Evolutionary conservation across 2,329 filamentous ascomycete species (phyloP).

Genomic region (Metarhizium robertsii): DNA sequence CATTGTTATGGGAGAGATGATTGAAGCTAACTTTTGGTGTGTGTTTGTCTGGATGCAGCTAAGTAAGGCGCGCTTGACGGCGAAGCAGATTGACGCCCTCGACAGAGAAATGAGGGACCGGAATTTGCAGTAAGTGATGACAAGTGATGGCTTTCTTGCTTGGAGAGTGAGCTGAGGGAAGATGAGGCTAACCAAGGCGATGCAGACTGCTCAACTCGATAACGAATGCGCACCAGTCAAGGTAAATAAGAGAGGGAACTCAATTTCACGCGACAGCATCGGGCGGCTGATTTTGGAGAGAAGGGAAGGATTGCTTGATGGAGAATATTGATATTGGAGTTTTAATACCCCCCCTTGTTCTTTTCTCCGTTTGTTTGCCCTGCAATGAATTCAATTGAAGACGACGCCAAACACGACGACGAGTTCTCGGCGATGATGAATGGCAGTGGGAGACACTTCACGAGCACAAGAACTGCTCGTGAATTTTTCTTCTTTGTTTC

Average conservation of each 20-base stretch:
- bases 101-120: conserved; percentile 48
- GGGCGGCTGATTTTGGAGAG: background rate
- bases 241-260: conserved; percentile 1
- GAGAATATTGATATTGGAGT: background rate
- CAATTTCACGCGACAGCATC: background rate
- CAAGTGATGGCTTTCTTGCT: background rate
- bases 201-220: conserved; percentile 15
- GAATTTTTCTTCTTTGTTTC: background rate
- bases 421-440: background rate
- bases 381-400: background rate
- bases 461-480: background rate
- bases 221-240: conserved; percentile 11
- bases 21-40: conserved; percentile 9
- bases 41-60: conserved; percentile 20
- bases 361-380: background rate
- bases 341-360: conserved; percentile 5
- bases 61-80: conserved; percentile 33
- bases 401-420: background rate
- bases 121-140: conserved; percentile 33
- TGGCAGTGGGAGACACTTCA: background rate
- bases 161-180: background rate
- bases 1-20: background rate
- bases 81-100: conserved; percentile 42
- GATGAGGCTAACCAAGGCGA: too few relatives aligned
- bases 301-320: background rate